These are phyloP conservation scores for Amaranthus cruentus DNA, from an alignment of 148 eudicot species.

Conservation along the genomic window DNA sequence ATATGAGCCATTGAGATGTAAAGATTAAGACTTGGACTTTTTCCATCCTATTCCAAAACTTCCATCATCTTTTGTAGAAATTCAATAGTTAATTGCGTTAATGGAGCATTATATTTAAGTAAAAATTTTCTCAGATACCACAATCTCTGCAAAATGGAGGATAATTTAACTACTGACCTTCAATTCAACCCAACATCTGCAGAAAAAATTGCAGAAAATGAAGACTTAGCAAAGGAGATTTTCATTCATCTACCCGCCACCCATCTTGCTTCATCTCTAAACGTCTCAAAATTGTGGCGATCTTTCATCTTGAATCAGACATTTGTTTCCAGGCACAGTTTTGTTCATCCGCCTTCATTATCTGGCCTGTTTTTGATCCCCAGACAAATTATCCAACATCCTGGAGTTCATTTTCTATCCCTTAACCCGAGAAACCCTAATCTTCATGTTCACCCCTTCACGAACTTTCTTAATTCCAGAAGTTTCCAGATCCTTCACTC, in stretches of 20 bases:
- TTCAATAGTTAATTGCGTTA: no score
- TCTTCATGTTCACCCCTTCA: not conserved
- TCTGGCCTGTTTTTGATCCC: conserved; percentile 25
- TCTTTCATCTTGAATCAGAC: conserved; percentile 8
- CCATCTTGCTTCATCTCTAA: conserved; percentile 8
- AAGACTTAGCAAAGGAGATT: conserved; percentile 20
- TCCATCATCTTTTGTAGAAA: no score
- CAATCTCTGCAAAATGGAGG: not conserved
- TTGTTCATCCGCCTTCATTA: conserved; percentile 8
- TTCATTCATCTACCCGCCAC: conserved; percentile 12
- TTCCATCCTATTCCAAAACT: no score
- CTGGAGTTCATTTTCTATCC: not conserved
- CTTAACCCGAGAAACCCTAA: not conserved
- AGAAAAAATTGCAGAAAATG: conserved; percentile 19
- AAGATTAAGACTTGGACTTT: no score
- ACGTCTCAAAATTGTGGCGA: conserved; percentile 14
- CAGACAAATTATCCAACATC: conserved; percentile 6
- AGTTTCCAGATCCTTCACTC: conserved; percentile 16
- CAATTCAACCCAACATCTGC: conserved; percentile 15
- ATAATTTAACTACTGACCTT: not conserved
- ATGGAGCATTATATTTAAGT: no score
- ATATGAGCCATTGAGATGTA: no score
- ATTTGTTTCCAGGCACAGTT: conserved; percentile 6
- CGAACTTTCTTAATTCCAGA: conserved; percentile 4
- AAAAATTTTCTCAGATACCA: not conserved